Percentiles rank a stretch among this genome's conserved stretches.
These are phyloP conservation scores for Sequoia sempervirens DNA, from an alignment of 75 land plant genomes.

Conservation along the genomic window DNA sequence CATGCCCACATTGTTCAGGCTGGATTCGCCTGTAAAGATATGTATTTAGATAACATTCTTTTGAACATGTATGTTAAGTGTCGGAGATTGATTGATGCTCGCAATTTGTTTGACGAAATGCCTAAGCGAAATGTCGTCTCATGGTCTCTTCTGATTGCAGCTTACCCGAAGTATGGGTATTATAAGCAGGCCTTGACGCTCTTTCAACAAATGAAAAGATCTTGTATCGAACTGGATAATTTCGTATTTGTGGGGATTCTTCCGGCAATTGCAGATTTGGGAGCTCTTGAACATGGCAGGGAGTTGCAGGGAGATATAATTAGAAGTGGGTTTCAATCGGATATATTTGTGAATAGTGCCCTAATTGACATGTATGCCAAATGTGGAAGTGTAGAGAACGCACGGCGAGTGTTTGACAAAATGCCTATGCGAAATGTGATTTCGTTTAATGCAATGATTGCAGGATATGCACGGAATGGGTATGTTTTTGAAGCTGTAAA, in stretches of 20 bases:
- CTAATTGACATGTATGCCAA: conserved; percentile 62
- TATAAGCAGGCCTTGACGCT: conserved; percentile 31
- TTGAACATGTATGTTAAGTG: not conserved
- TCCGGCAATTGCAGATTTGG: conserved; percentile 26
- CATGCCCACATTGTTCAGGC: not conserved
- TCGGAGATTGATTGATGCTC: not conserved
- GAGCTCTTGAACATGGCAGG: conserved; percentile 18
- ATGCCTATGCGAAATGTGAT: conserved; percentile 34
- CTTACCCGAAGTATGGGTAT: conserved; percentile 49
- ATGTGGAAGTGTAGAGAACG: conserved; percentile 35
- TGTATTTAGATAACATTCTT: not conserved
- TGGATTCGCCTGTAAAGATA: not conserved
- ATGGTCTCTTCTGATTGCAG: conserved; percentile 62
- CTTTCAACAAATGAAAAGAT: conserved; percentile 30
- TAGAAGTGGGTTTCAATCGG: conserved; percentile 23
- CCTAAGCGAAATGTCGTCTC: conserved; percentile 37
- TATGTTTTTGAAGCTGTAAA: conserved; percentile 31
- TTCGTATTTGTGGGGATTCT: conserved; percentile 47
- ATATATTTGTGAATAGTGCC: conserved; percentile 33
- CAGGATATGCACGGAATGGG: conserved; percentile 44
- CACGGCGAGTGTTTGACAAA: conserved; percentile 34
- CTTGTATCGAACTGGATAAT: conserved; percentile 35
- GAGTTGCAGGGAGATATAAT: conserved; percentile 36
- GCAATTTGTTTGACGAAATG: conserved; percentile 48
- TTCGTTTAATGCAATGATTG: conserved; percentile 60